Percentiles rank a stretch among this genome's conserved stretches.
Evolutionary conservation across 1,284 basidiomycete species (phyloP).

Genomic region (Rhodotorula sp.): DNA sequence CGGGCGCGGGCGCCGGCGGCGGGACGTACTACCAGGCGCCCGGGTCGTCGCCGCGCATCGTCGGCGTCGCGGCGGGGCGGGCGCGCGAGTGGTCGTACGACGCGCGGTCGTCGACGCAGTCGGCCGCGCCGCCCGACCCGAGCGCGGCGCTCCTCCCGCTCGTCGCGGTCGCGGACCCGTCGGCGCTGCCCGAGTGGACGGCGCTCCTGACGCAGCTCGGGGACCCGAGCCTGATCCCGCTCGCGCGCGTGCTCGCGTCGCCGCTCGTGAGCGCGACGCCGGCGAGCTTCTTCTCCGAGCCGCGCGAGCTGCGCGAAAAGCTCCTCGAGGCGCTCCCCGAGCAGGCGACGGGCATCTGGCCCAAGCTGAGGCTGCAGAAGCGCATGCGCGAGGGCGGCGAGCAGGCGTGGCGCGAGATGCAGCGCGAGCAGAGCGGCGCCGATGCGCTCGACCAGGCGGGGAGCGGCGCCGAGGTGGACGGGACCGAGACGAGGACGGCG

Average conservation of each 20-base stretch:
- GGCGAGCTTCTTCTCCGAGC: slow-evolving; percentile 10
- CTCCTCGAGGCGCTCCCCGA: slow-evolving; percentile 8
- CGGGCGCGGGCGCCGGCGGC: no score
- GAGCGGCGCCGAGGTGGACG: no score
- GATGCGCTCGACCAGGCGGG: background rate
- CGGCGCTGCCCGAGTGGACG: slow-evolving; percentile 18
- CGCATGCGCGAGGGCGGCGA: slow-evolving; percentile 1
- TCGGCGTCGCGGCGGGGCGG: no score
- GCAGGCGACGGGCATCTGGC: slow-evolving; percentile 8
- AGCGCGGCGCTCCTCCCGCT: background rate
- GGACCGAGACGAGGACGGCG: no score
- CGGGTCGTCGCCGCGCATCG: no score
- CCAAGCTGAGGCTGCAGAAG: slow-evolving; percentile 9
- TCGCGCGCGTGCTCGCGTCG: slow-evolving; percentile 28
- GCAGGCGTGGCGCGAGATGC: background rate
- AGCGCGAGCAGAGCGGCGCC: background rate
- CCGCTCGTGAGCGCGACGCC: slow-evolving; percentile 22
- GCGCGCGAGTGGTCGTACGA: background rate
- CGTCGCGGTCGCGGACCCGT: slow-evolving; percentile 6
- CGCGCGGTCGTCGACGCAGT: background rate
- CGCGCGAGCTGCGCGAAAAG: background rate
- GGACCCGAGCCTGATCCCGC: slow-evolving; percentile 15
- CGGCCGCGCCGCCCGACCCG: background rate
- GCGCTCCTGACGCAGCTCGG: slow-evolving; percentile 1
- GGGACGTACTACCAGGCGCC: no score